Conservation (phyloP, 164 flowering plant genomes). For the Magnolia sinica region DNA sequence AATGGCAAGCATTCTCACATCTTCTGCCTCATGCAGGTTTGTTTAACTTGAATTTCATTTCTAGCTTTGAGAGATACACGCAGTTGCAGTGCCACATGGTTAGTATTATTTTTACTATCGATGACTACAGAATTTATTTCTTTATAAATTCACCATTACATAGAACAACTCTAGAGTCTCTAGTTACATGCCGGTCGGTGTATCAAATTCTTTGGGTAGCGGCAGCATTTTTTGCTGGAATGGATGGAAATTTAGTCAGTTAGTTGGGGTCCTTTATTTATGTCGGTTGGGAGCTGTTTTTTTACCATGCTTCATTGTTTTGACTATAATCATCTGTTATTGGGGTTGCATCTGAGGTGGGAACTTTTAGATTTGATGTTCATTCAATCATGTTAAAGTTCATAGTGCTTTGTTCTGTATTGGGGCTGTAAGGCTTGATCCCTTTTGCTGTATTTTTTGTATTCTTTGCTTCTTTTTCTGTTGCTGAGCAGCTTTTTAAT, state of each 20-base stretch:
- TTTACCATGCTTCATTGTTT: background rate
- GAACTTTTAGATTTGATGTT: background rate
- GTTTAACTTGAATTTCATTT: too few relatives aligned
- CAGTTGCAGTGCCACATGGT: too few relatives aligned
- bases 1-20: too few relatives aligned
- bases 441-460: too few relatives aligned
- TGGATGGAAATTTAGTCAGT: background rate
- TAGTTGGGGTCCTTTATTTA: background rate
- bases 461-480: too few relatives aligned
- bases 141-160: background rate
- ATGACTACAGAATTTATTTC: background rate
- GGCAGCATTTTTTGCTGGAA: background rate
- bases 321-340: background rate
- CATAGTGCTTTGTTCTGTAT: too few relatives aligned
- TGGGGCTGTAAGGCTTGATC: too few relatives aligned
- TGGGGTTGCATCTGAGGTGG: background rate
- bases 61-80: too few relatives aligned
- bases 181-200: too few relatives aligned
- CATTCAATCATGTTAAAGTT: background rate
- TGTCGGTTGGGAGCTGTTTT: background rate
- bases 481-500: background rate
- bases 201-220: background rate
- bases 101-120: background rate
- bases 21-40: too few relatives aligned
- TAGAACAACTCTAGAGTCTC: background rate